A percentile compares a stretch with the other conserved stretches of the same genome.
Conservation (phyloP, 805 yeast species). For the Helenozyma rhizophorensis region DNA sequence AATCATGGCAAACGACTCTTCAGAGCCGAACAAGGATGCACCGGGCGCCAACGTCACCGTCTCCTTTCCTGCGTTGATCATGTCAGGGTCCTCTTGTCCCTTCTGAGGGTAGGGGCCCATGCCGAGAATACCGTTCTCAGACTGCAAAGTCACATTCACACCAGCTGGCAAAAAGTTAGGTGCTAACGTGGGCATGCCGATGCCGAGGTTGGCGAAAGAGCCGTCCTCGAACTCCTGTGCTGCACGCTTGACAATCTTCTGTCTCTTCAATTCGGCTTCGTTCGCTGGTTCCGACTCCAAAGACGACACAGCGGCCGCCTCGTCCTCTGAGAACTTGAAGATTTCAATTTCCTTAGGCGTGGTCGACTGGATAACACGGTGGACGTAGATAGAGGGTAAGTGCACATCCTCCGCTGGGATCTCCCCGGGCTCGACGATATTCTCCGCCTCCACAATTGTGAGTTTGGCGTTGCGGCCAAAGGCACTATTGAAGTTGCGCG, state of each 20-base stretch:
- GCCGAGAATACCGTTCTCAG: constrained; percentile 48
- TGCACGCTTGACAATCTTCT: constrained; percentile 39
- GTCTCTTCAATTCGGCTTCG: constrained; percentile 20
- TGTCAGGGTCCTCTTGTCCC: constrained; percentile 45
- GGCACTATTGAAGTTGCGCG: constrained; percentile 42
- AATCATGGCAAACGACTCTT: constrained; percentile 48
- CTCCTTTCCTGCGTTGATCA: constrained; percentile 51
- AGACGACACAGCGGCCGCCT: constrained; percentile 3
- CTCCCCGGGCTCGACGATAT: constrained; percentile 44
- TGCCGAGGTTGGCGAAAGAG: constrained; percentile 42
- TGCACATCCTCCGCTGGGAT: constrained; percentile 43
- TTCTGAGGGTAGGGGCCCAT: constrained; percentile 42
- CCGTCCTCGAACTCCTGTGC: constrained; percentile 44
- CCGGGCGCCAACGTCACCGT: constrained; percentile 44
- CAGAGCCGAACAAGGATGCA: constrained; percentile 47
- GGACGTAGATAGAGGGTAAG: constrained; percentile 44
- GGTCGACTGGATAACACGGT: constrained; percentile 35
- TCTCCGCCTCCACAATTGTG: constrained; percentile 49
- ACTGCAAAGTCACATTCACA: constrained; percentile 39
- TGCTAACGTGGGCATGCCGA: constrained; percentile 49
- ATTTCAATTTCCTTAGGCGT: constrained; percentile 42
- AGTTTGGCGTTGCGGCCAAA: constrained; percentile 43
- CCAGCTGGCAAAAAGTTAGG: constrained; percentile 35
- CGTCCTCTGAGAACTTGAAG: constrained; percentile 18
- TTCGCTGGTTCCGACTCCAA: constrained; percentile 5